phyloP scores from a whole-genome alignment of 371 early-diverging fungal genomes.

The Apophysomyces ossiformis region DNA sequence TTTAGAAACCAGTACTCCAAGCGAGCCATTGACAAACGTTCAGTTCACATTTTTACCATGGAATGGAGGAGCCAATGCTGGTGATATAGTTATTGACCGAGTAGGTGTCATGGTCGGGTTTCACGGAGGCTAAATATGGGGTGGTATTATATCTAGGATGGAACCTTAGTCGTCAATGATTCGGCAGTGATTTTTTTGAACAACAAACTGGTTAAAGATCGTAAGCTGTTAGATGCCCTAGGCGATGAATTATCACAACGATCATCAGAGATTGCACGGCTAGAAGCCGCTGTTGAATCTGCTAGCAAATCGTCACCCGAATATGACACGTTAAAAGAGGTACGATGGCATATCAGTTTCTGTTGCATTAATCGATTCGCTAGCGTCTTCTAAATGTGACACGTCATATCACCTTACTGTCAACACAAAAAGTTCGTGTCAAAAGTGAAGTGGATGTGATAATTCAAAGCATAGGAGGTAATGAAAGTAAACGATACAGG shows the following conservation, averaged over 20 bases:
- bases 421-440: constrained; percentile 54
- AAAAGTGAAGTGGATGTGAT: constrained; percentile 65
- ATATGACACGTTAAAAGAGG: constrained; percentile 44
- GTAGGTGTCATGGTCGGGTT: constrained; percentile 15
- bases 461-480: constrained; percentile 64
- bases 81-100: constrained; percentile 45
- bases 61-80: constrained; percentile 45
- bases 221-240: constrained; percentile 46
- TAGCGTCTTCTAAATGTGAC: constrained; percentile 54
- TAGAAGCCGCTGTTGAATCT: constrained; percentile 22
- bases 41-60: constrained; percentile 45
- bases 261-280: constrained; percentile 27
- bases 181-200: constrained; percentile 60
- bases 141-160: constrained; percentile 40
- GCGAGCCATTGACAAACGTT: constrained; percentile 29
- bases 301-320: constrained; percentile 32
- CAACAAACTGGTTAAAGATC: constrained; percentile 66
- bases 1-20: constrained; percentile 13
- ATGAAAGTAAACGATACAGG: too few relatives aligned
- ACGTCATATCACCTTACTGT: constrained; percentile 54
- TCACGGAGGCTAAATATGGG: neutral
- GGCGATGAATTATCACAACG: constrained; percentile 52
- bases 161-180: constrained; percentile 56
- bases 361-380: neutral
- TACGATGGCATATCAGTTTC: neutral